A percentile compares a stretch with the other conserved stretches of the same genome.
Conservation (phyloP, 179 eudicot genomes). For the Sideroxylon spinosum region DNA sequence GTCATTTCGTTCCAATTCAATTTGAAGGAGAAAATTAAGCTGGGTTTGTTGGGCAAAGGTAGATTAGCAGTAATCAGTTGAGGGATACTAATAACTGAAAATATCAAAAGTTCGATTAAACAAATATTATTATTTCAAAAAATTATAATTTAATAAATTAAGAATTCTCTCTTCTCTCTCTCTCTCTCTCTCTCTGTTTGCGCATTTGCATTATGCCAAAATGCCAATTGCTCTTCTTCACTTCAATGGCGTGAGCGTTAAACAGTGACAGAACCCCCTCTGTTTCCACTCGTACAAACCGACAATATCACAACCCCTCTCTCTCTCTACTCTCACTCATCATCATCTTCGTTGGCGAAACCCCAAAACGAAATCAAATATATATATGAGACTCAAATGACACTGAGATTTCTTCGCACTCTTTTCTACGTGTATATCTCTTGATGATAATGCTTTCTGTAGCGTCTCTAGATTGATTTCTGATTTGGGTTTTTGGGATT, state of each 20-base stretch:
- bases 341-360: slow-evolving; percentile 1
- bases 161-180: no score
- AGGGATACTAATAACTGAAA: not conserved
- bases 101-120: not conserved
- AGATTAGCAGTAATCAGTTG: not conserved
- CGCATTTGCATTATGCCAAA: no score
- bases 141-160: not conserved
- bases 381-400: not conserved
- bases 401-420: slow-evolving; percentile 12
- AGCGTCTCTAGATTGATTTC: slow-evolving; percentile 1
- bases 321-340: not conserved
- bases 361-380: slow-evolving; percentile 18
- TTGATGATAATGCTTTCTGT: not conserved
- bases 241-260: slow-evolving; percentile 59
- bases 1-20: not conserved
- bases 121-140: not conserved
- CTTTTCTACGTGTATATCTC: slow-evolving; percentile 15
- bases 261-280: slow-evolving; percentile 32
- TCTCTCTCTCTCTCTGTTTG: no score
- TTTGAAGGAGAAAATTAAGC: not conserved
- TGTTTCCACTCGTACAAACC: slow-evolving; percentile 30
- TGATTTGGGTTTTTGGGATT: slow-evolving; percentile 33
- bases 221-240: slow-evolving; percentile 22
- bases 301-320: slow-evolving; percentile 22
- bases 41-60: not conserved